These are phyloP conservation scores for Roridomyces roridus DNA, from an alignment of 768 basidiomycete species.

Conservation along the genomic window DNA sequence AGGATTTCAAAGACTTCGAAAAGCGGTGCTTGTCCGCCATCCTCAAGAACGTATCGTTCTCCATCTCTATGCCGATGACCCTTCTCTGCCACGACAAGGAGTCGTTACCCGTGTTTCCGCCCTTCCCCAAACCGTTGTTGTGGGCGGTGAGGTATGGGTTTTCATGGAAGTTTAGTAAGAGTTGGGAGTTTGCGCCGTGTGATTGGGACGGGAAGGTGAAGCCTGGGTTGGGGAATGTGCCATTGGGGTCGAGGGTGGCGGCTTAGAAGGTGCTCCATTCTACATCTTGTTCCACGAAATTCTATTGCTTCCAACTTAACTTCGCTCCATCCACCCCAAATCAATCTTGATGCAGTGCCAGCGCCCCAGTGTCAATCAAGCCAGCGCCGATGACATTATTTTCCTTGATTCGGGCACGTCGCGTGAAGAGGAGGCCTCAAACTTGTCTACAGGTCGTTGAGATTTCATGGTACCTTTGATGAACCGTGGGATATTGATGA, in stretches of 20 bases:
- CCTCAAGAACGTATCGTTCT: slow-evolving; percentile 28
- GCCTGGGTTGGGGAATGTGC: slow-evolving; percentile 20
- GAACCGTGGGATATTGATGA: no score
- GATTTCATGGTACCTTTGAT: no score
- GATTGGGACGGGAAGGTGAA: slow-evolving; percentile 31
- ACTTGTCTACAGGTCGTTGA: no score
- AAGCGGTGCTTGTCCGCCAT: slow-evolving; percentile 25
- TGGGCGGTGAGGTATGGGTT: slow-evolving; percentile 32
- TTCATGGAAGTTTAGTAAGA: slow-evolving; percentile 31
- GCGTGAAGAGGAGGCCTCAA: no score
- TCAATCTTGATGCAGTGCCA: no score
- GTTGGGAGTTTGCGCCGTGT: slow-evolving; percentile 38
- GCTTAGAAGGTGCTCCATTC: background rate
- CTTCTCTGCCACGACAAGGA: slow-evolving; percentile 29
- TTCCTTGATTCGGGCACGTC: no score
- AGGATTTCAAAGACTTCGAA: slow-evolving; percentile 33
- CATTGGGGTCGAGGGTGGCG: no score
- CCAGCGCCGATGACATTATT: no score
- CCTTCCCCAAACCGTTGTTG: slow-evolving; percentile 30
- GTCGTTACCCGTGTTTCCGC: slow-evolving; percentile 34
- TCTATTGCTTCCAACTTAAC: no score
- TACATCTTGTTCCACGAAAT: background rate
- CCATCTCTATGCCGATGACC: slow-evolving; percentile 29
- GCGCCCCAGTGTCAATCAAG: no score
- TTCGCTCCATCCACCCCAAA: no score